Percentiles rank a stretch among this genome's conserved stretches.
Conservation (phyloP, 2,329 filamentous ascomycete genomes). For the Xylariaceae sp. region DNA sequence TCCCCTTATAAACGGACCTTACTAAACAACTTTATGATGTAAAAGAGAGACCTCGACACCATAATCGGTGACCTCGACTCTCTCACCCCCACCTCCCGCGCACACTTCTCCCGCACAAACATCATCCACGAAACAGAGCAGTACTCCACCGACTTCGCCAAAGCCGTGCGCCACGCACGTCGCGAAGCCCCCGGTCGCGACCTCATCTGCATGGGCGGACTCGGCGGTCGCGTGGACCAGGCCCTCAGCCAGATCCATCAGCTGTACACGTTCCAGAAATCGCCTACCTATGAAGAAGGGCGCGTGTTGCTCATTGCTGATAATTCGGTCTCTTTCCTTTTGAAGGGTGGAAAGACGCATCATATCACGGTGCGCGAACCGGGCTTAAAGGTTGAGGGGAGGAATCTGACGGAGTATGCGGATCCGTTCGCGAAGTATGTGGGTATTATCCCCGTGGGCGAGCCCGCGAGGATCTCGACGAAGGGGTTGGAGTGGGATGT, state of each 20-base stretch:
- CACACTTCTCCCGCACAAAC: conserved; percentile 59
- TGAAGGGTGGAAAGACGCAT: conserved; percentile 55
- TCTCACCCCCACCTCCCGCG: conserved; percentile 53
- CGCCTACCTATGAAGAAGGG: conserved; percentile 44
- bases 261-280: conserved; percentile 58
- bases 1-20: background rate
- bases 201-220: conserved; percentile 76
- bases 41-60: conserved; percentile 57
- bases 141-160: conserved; percentile 85
- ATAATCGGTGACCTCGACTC: conserved; percentile 94
- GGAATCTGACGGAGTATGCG: conserved; percentile 8
- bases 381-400: conserved; percentile 8
- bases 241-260: conserved; percentile 85
- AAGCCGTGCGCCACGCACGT: conserved; percentile 52
- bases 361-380: conserved; percentile 57
- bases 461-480: conserved; percentile 72
- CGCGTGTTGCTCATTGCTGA: conserved; percentile 75
- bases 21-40: background rate
- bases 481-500: conserved; percentile 90
- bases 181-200: conserved; percentile 36
- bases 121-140: conserved; percentile 74
- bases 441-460: conserved; percentile 79
- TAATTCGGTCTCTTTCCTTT: conserved; percentile 73
- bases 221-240: conserved; percentile 89
- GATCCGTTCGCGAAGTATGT: conserved; percentile 68